Conservation (phyloP, 345 rosid genomes). For the Durio zibethinus region DNA sequence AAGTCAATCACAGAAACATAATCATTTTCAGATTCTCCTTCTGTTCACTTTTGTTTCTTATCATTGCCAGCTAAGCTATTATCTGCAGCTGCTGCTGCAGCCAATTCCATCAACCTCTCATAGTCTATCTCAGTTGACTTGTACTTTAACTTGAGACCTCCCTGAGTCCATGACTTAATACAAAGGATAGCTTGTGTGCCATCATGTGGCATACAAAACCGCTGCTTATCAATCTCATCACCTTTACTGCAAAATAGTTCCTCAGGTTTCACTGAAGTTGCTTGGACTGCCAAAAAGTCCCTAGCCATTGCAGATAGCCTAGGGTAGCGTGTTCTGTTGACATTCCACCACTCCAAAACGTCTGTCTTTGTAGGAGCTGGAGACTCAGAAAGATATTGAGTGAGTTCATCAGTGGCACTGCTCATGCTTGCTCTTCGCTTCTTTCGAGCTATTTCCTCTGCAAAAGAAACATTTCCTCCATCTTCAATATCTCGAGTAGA, state of each 20-base stretch:
- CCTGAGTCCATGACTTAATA: constrained; percentile 78
- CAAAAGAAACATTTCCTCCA: constrained; percentile 75
- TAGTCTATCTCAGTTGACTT: constrained; percentile 74
- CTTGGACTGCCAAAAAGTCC: constrained; percentile 79
- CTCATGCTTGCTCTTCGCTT: constrained; percentile 78
- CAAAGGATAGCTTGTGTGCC: constrained; percentile 69
- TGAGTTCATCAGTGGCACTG: constrained; percentile 72
- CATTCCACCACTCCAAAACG: constrained; percentile 96
- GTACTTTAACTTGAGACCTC: constrained; percentile 68
- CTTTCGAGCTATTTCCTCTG: constrained; percentile 88
- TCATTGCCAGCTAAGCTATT: constrained; percentile 35
- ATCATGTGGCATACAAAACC: constrained; percentile 68
- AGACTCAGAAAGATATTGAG: constrained; percentile 85
- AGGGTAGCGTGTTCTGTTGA: constrained; percentile 76
- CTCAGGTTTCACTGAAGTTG: constrained; percentile 75
- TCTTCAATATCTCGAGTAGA: constrained; percentile 75
- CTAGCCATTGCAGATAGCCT: constrained; percentile 83
- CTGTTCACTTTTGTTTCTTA: constrained; percentile 49
- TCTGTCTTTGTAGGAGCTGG: constrained; percentile 81
- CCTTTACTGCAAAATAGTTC: constrained; percentile 74
- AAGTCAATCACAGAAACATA: not conserved
- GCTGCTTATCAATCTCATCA: constrained; percentile 67
- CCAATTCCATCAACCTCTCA: constrained; percentile 79
- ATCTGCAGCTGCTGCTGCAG: constrained; percentile 44
- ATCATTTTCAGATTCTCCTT: not conserved